A percentile compares a stretch with the other conserved stretches of the same genome.
Conservation (phyloP, 106 monocot species). For the Dioscorea dumetorum region DNA sequence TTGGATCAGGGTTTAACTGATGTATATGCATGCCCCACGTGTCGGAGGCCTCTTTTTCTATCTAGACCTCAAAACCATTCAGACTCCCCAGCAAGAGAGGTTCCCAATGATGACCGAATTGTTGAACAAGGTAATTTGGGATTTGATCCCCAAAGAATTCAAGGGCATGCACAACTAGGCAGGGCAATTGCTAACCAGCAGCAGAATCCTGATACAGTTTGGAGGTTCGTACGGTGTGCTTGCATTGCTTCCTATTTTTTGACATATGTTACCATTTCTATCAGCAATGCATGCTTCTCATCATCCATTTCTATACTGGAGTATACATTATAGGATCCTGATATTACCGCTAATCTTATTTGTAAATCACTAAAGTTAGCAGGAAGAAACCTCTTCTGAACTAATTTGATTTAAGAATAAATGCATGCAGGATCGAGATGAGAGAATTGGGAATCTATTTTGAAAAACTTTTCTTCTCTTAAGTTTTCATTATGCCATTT, state of each 20-base stretch:
- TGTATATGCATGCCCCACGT: constrained; percentile 92
- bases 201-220: constrained; percentile 39
- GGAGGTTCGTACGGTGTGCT: constrained; percentile 46
- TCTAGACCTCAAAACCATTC: constrained; percentile 28
- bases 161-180: constrained; percentile 20
- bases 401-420: too few species aligned
- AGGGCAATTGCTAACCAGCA: constrained; percentile 33
- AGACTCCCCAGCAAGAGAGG: constrained; percentile 3
- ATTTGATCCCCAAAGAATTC: constrained; percentile 29
- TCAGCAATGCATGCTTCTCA: too few species aligned
- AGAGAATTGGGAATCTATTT: too few species aligned
- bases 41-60: constrained; percentile 81
- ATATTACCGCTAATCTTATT: too few species aligned
- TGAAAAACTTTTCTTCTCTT: too few species aligned
- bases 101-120: constrained; percentile 21
- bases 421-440: too few species aligned
- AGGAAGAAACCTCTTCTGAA: too few species aligned
- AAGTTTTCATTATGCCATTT: too few species aligned
- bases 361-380: too few species aligned
- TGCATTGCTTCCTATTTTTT: not conserved
- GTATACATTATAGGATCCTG: too few species aligned
- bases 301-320: too few species aligned
- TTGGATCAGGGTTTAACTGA: constrained; percentile 85
- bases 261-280: not conserved
- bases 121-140: constrained; percentile 26